Percentiles rank a stretch among this genome's conserved stretches.
phyloP scores from a whole-genome alignment of 768 basidiomycete genomes.

The Hericium rajendrae region DNA sequence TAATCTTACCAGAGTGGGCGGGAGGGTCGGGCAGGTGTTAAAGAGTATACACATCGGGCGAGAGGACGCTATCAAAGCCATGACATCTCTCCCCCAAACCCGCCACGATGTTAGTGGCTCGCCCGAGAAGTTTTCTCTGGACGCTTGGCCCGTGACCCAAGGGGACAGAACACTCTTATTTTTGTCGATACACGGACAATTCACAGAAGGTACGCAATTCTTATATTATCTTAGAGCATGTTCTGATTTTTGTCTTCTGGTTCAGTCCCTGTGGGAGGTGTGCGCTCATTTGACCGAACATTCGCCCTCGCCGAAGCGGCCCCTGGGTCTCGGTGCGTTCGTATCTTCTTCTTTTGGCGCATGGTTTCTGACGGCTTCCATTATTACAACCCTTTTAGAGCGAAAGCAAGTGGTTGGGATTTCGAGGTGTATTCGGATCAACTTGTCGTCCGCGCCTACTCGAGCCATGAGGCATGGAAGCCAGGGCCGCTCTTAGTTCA shows the following conservation, averaged over 20 bases:
- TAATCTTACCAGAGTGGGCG: constrained; percentile 62
- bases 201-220: constrained; percentile 66
- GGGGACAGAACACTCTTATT: constrained; percentile 49
- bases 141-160: constrained; percentile 69
- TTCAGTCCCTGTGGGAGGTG: constrained; percentile 60
- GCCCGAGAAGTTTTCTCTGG: constrained; percentile 77
- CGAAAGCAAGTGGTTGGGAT: constrained; percentile 80
- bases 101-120: constrained; percentile 75
- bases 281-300: constrained; percentile 89
- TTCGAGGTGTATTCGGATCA: constrained; percentile 86
- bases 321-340: constrained; percentile 72
- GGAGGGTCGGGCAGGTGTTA: constrained; percentile 51
- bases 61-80: constrained; percentile 49
- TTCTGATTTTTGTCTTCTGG: constrained; percentile 1
- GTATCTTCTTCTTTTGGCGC: neutral
- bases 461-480: constrained; percentile 71
- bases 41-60: constrained; percentile 65
- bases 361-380: constrained; percentile 5
- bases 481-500: constrained; percentile 70
- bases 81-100: constrained; percentile 62
- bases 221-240: neutral
- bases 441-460: constrained; percentile 74
- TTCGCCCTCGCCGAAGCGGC: constrained; percentile 79
- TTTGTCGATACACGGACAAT: constrained; percentile 80
- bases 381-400: constrained; percentile 32